Evolutionary conservation across 2,329 filamentous ascomycete species (phyloP).

Genomic region (Diatrype stigma): DNA sequence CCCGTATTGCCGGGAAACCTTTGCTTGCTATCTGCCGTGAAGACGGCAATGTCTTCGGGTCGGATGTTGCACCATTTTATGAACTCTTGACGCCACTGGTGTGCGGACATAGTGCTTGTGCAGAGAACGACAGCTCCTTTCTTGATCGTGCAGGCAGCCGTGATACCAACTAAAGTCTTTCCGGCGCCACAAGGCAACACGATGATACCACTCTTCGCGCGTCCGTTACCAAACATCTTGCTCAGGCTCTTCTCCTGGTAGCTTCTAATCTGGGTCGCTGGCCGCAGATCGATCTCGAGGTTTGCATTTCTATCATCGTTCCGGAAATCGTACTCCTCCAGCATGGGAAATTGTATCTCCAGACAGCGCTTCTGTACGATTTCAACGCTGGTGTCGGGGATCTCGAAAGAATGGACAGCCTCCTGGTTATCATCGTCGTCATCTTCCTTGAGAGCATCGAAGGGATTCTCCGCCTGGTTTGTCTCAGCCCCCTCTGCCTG

Average conservation of each 20-base stretch:
- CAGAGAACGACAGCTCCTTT: slow-evolving; percentile 94
- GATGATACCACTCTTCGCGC: slow-evolving; percentile 95
- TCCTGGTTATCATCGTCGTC: slow-evolving; percentile 84
- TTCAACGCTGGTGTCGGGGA: slow-evolving; percentile 77
- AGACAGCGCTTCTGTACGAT: slow-evolving; percentile 85
- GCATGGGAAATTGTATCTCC: slow-evolving; percentile 77
- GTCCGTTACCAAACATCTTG: slow-evolving; percentile 99
- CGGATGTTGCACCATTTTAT: slow-evolving; percentile 96
- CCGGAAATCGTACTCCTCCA: slow-evolving; percentile 96
- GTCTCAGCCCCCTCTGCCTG: slow-evolving; percentile 45
- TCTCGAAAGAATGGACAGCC: slow-evolving; percentile 90
- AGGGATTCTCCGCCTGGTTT: slow-evolving; percentile 62
- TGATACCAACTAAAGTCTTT: slow-evolving; percentile 97
- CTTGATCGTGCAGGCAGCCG: slow-evolving; percentile 94
- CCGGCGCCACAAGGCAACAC: slow-evolving; percentile 94
- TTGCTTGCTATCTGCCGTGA: slow-evolving; percentile 87
- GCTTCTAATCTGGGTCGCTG: slow-evolving; percentile 80
- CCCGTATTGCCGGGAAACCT: slow-evolving; percentile 84
- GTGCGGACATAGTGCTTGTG: slow-evolving; percentile 95
- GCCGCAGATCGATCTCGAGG: slow-evolving; percentile 87
- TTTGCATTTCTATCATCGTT: slow-evolving; percentile 87
- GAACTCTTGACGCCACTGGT: slow-evolving; percentile 96
- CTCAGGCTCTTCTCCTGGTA: slow-evolving; percentile 97
- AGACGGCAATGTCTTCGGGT: slow-evolving; percentile 90
- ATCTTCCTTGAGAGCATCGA: slow-evolving; percentile 69